A percentile compares a stretch with the other conserved stretches of the same genome.
These are phyloP conservation scores for Ascodesmis nigricans DNA, from an alignment of 495 filamentous ascomycete genomes.

Conservation along the genomic window DNA sequence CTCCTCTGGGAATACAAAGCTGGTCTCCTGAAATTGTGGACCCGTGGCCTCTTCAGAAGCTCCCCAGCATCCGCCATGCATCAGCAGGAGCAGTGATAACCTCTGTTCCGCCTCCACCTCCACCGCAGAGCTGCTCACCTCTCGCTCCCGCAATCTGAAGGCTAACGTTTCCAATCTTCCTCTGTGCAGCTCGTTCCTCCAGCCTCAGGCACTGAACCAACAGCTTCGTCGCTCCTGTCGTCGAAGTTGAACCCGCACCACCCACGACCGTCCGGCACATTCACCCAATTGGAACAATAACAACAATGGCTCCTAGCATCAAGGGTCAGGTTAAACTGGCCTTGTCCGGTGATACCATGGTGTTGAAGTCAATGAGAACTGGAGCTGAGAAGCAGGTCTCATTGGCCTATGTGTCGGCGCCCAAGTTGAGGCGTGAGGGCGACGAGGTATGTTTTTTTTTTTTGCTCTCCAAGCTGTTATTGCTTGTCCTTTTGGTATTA, in stretches of 20 bases:
- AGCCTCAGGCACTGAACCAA: too few relatives aligned
- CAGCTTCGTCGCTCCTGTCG: too few relatives aligned
- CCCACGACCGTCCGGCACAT: constrained; percentile 2
- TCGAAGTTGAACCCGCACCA: constrained; percentile 1
- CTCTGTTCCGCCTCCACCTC: too few relatives aligned
- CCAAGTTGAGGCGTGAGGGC: constrained; percentile 64
- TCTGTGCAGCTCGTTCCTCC: too few relatives aligned
- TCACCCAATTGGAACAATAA: constrained; percentile 5
- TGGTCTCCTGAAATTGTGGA: too few relatives aligned
- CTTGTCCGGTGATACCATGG: constrained; percentile 73
- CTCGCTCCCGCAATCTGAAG: too few relatives aligned
- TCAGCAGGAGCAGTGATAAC: too few relatives aligned
- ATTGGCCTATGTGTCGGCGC: constrained; percentile 75
- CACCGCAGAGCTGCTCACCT: too few relatives aligned
- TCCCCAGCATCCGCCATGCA: too few relatives aligned
- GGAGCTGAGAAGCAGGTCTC: constrained; percentile 70
- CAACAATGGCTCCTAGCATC: constrained; percentile 40
- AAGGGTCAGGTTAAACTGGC: constrained; percentile 90
- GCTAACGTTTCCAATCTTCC: too few relatives aligned
- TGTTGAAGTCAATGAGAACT: constrained; percentile 50
- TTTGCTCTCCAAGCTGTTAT: not conserved
- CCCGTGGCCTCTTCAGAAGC: too few relatives aligned
- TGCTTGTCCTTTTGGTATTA: not conserved
- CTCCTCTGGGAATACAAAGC: too few relatives aligned
- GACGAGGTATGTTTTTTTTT: constrained; percentile 46